phyloP scores from a whole-genome alignment of 2,329 filamentous ascomycete species.

The Exophiala bonariae region DNA sequence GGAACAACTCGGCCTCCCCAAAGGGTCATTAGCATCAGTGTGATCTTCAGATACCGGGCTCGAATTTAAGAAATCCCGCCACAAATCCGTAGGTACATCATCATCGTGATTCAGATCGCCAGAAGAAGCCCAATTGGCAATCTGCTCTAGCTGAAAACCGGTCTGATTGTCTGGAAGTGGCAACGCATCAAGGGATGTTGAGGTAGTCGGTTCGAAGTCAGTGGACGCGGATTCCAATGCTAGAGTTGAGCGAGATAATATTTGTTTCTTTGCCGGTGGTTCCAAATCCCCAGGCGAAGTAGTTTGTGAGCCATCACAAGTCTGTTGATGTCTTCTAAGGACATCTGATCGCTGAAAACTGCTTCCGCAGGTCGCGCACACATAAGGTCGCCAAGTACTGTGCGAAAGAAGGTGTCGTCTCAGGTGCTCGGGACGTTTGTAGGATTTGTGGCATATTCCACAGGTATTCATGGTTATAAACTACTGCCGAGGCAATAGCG shows the following conservation, averaged over 20 bases:
- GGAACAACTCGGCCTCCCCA: not conserved
- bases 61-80: constrained; percentile 10
- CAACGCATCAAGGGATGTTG: no score
- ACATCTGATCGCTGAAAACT: constrained; percentile 40
- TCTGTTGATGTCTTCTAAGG: constrained; percentile 34
- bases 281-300: constrained; percentile 21
- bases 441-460: constrained; percentile 34
- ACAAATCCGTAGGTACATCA: not conserved
- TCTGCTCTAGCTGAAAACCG: no score
- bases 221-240: no score
- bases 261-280: not conserved
- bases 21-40: not conserved
- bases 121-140: no score
- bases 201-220: no score
- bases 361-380: constrained; percentile 33
- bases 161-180: no score
- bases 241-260: not conserved
- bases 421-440: constrained; percentile 40
- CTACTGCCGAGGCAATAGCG: no score
- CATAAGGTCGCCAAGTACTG: constrained; percentile 34
- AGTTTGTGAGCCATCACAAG: not conserved
- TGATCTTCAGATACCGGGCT: not conserved
- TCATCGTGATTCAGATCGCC: no score
- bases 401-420: constrained; percentile 38
- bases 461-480: not conserved